phyloP scores from a whole-genome alignment of 163 green algal genomes.

The Scenedesmus sp. region DNA sequence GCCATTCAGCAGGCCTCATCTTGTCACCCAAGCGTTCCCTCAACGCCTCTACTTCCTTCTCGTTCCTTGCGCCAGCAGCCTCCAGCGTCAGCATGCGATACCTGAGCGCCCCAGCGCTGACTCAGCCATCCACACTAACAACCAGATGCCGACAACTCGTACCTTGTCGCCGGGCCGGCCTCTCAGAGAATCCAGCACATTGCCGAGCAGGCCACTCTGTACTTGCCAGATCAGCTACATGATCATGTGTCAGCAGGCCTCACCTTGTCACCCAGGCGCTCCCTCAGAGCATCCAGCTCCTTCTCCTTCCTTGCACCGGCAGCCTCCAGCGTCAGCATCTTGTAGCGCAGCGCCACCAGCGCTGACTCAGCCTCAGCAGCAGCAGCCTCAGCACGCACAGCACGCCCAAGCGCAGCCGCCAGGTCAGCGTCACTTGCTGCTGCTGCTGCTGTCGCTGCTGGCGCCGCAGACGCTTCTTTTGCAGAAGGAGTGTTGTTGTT shows the following conservation, averaged over 20 bases:
- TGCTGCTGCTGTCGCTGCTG: background rate
- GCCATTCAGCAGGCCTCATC: too few species aligned
- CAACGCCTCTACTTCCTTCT: background rate
- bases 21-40: too few species aligned
- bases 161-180: too few species aligned
- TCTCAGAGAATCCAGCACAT: too few species aligned
- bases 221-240: too few species aligned
- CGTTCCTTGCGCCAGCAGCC: background rate
- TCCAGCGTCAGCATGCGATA: too few species aligned
- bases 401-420: constrained; percentile 54
- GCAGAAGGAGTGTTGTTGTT: background rate
- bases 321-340: constrained; percentile 53
- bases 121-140: too few species aligned
- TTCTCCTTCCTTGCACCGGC: constrained; percentile 44
- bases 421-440: constrained; percentile 42
- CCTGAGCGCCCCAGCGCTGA: too few species aligned
- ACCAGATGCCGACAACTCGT: too few species aligned
- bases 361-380: constrained; percentile 49
- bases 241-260: background rate
- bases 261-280: constrained; percentile 56
- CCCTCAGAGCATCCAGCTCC: constrained; percentile 58
- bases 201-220: too few species aligned
- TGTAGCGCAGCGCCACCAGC: constrained; percentile 32
- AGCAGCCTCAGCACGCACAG: constrained; percentile 48
- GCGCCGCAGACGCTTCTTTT: background rate